A percentile compares a stretch with the other conserved stretches of the same genome.
These are phyloP conservation scores for Prototheca wickerhamii DNA, from an alignment of 163 green algal species.

Conservation along the genomic window DNA sequence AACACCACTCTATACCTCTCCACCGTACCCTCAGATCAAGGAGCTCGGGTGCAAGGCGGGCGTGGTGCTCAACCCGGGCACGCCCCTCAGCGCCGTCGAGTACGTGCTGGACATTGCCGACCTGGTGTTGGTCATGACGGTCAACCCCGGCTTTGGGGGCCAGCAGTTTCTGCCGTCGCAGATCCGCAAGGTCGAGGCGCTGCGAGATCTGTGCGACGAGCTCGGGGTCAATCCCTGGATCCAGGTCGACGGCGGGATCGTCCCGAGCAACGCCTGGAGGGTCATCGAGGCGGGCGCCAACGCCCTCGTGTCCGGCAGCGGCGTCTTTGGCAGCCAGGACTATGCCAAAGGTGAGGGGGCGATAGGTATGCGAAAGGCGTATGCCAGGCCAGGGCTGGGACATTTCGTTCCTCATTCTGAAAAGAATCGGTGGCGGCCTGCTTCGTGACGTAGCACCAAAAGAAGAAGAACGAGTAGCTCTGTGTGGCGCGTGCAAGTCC, in stretches of 20 bases:
- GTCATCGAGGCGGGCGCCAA: constrained; percentile 96
- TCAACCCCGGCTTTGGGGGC: constrained; percentile 96
- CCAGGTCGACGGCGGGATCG: constrained; percentile 94
- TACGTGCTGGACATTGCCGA: constrained; percentile 82
- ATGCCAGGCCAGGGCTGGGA: no score
- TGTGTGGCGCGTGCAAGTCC: no score
- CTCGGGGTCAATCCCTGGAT: constrained; percentile 95
- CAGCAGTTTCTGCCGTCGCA: constrained; percentile 93
- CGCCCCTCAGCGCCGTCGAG: constrained; percentile 72
- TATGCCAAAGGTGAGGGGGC: constrained; percentile 47
- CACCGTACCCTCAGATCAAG: constrained; percentile 74
- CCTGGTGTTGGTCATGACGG: constrained; percentile 94
- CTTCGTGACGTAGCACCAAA: not conserved
- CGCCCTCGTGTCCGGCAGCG: constrained; percentile 90
- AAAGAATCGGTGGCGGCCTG: not conserved
- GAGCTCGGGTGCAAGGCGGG: constrained; percentile 90
- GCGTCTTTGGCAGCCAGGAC: constrained; percentile 62
- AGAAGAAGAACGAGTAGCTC: no score
- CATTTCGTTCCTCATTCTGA: no score
- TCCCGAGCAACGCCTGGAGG: constrained; percentile 87
- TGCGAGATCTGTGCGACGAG: constrained; percentile 85
- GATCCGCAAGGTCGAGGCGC: constrained; percentile 74
- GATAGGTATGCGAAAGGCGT: not conserved
- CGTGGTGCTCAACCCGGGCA: constrained; percentile 96
- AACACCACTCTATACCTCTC: not conserved